Evolutionary conservation across 345 rosid species (phyloP), one percentile per base, ranked within the genome.

Genomic region (Populus davidiana): DNA sequence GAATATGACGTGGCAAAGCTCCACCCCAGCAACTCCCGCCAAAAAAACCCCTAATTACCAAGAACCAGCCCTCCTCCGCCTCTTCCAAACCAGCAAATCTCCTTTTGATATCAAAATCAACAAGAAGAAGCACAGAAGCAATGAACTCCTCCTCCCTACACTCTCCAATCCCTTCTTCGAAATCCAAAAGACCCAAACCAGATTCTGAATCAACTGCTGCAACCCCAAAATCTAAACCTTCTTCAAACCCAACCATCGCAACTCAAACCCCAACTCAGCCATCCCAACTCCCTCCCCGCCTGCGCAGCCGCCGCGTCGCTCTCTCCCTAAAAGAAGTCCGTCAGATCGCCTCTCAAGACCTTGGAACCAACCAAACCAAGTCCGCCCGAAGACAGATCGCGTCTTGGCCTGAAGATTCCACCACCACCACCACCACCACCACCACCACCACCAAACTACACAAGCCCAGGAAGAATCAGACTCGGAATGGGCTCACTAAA

Each of bases 311-410:
- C 69, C n/a, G 39, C 1, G 80, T 71, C 9, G 79, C 82, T 21
- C 79, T 82, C 50, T 75, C 79, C 2, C 4, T 78, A 7, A 78
- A 75, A 14, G 85, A 82, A 16, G 66, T 82, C 11, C 73, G 81
- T 5, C 35, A 9, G 35, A 50, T 71, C 10, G 85, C 85, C 17
- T 44, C 63, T 13, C 74, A 79, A 47, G 49, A n/a, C 36, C 17
- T n/a, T 49, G 27, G 41, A 67, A 25, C 25, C 31, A 20, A n/a
- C 38, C 54, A 3, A 25, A 61, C n/a, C 35, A 71, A 47, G 68
- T 78, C 85, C 12, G 85, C 74, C 61, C 73, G 85, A 47, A 67
- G 79, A 29, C 77, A 64, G 47, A 78, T 82, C 79, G 50, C 69
- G 21, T 74, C 81, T 67, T 78, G 79, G 77, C 69, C 74, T 5